Base-by-base conservation (phyloP, 192 early-diverging fungal genomes). In the Podochytrium sp. region DNA sequence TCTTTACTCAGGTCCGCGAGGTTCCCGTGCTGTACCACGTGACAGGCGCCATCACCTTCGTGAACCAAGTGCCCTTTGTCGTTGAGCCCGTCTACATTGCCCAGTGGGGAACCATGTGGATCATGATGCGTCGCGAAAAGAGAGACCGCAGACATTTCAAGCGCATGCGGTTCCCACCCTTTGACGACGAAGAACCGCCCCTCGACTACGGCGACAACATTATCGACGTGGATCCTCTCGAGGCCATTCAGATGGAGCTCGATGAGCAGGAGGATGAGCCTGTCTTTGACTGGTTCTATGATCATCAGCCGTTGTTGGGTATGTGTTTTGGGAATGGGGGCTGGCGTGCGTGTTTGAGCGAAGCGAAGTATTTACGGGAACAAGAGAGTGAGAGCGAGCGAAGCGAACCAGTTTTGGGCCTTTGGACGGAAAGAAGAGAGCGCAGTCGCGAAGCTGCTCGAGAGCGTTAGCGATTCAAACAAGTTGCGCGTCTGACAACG, bases 31-130 rank as follows among this genome's bases (percentile, higher is more conserved):
- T 98, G 32, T 99, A 99, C 81, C 98, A 99, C 78, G 93, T 98
- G 42, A 97, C 96, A 7, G 98, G 98, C 52, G 98, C 98, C 30
- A 98, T 99, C 64, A 96, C 98, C 0, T 98, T 99, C 85, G 95
- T 97, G 57, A 97, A 97, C 78, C 94, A 97, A 75, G 91, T 95
- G n/a, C 91, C 90, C 14, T 91, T 94, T 88, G 98, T 99, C 10
- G 91, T 98, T 35, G 98, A 99, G 80, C 98, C 98, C 1, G 88
- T 96, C 34, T 99, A 96, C 77, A 93, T 96, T 76, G 95, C 98
- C 3, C 98, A 99, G 81, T 99, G 98, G 98, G 98, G 94, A 49
- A 94, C 94, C 20, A 98, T 97, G 96, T 98, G 96, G 96, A 98
- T 97, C 73, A 98, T 97, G 98, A 99, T 99, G 98, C 89, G 98